Evolutionary conservation across 2,329 filamentous ascomycete genomes (phyloP).

Genomic region (Talaromyces amestolkiae): DNA sequence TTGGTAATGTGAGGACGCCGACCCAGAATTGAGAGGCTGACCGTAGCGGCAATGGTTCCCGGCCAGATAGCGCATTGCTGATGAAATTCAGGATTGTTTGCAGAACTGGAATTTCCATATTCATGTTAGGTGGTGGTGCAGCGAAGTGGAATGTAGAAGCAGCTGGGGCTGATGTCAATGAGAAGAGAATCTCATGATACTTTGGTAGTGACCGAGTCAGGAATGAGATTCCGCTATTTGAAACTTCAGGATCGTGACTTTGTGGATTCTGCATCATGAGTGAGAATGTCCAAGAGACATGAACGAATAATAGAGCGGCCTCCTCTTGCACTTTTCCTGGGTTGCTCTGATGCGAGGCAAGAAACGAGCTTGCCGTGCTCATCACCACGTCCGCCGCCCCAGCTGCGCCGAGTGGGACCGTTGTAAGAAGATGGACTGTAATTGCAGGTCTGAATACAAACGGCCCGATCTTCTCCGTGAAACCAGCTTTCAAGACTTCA

Average conservation of each 20-base stretch:
- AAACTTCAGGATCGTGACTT: conserved; percentile 42
- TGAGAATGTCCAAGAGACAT: conserved; percentile 40
- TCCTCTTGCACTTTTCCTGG: conserved; percentile 35
- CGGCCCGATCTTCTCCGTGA: conserved; percentile 43
- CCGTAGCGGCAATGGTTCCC: conserved; percentile 48
- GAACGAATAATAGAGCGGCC: conserved; percentile 36
- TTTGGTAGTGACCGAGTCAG: conserved; percentile 43
- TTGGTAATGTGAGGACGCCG: conserved; percentile 37
- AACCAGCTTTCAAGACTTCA: conserved; percentile 47
- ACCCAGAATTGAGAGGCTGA: conserved; percentile 46
- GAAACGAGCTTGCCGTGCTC: conserved; percentile 46
- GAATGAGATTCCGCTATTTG: conserved; percentile 47
- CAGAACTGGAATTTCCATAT: conserved; percentile 28
- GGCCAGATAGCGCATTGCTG: conserved; percentile 39
- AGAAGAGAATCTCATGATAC: conserved; percentile 40
- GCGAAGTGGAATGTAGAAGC: conserved; percentile 8
- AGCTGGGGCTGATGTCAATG: conserved; percentile 29
- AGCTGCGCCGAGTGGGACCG: conserved; percentile 38
- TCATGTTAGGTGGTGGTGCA: conserved; percentile 17
- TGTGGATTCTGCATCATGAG: conserved; percentile 36
- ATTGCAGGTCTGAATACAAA: conserved; percentile 45
- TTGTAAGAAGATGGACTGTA: conserved; percentile 43
- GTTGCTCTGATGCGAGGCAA: conserved; percentile 43
- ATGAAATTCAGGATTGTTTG: conserved; percentile 41
- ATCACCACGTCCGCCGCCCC: conserved; percentile 45